phyloP scores from a whole-genome alignment of 805 yeast species.

The Metschnikowia lunata region DNA sequence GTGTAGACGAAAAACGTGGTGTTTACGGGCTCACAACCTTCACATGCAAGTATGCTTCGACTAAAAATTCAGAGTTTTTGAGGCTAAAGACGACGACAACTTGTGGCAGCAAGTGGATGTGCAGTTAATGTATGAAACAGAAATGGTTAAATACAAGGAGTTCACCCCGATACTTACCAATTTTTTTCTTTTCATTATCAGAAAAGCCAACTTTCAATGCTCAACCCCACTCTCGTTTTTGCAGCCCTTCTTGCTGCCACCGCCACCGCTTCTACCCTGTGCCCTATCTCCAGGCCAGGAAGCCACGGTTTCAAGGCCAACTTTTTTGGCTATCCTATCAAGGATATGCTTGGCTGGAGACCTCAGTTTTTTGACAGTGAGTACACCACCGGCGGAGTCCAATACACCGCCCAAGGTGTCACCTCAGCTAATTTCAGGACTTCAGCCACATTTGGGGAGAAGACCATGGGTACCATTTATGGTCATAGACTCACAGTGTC shows the following conservation, averaged over 20 bases:
- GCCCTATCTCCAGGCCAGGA: neutral
- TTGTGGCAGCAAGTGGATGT: no score
- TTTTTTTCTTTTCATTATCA: neutral
- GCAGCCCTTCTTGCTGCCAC: neutral
- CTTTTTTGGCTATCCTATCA: constrained; percentile 1
- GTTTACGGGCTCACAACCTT: no score
- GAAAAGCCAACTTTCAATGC: no score
- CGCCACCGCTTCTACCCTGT: neutral
- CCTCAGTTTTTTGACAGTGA: neutral
- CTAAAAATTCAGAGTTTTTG: no score
- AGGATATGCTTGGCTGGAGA: neutral
- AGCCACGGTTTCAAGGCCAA: constrained; percentile 2
- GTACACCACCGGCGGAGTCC: neutral
- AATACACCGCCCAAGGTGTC: neutral
- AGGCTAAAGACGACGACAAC: no score
- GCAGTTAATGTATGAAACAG: no score
- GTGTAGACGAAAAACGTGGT: no score
- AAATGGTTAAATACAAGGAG: neutral
- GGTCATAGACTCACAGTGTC: constrained; percentile 1
- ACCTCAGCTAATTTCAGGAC: neutral
- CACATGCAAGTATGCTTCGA: no score
- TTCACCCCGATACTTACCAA: neutral
- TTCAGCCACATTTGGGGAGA: neutral
- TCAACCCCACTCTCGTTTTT: no score
- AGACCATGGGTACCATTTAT: constrained; percentile 3